Evolutionary conservation across 2,329 filamentous ascomycete genomes (phyloP).

Genomic region (Hypomyces perniciosus): DNA sequence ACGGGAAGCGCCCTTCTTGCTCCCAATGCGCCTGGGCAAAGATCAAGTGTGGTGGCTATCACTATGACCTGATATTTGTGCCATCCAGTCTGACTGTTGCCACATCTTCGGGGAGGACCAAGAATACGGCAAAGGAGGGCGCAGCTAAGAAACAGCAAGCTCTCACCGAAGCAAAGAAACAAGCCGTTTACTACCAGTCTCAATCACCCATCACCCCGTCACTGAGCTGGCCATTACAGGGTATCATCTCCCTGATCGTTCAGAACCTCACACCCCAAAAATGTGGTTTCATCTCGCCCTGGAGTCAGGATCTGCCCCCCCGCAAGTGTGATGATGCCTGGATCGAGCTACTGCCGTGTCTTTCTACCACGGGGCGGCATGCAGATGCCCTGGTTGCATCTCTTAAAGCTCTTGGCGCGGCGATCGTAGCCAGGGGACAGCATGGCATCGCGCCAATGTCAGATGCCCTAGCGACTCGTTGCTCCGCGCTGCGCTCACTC

Average conservation of each 20-base stretch:
- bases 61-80: slow-evolving; percentile 21
- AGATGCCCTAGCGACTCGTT: slow-evolving; percentile 24
- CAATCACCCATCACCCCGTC: neutral
- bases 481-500: slow-evolving; percentile 24
- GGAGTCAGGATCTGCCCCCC: slow-evolving; percentile 24
- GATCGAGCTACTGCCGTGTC: slow-evolving; percentile 31
- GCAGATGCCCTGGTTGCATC: slow-evolving; percentile 23
- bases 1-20: slow-evolving; percentile 21
- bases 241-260: slow-evolving; percentile 20
- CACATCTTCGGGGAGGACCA: neutral
- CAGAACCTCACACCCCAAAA: slow-evolving; percentile 8
- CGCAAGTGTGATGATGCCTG: slow-evolving; percentile 32
- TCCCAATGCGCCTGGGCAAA: slow-evolving; percentile 18
- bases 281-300: neutral
- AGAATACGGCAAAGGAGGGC: neutral
- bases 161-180: neutral
- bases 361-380: slow-evolving; percentile 17
- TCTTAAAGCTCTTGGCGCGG: slow-evolving; percentile 27
- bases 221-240: slow-evolving; percentile 18
- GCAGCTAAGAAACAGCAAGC: neutral
- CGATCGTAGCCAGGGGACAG: slow-evolving; percentile 22
- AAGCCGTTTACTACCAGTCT: neutral
- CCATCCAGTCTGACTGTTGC: slow-evolving; percentile 1
- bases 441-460: slow-evolving; percentile 17
- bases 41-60: slow-evolving; percentile 20